These are phyloP conservation scores for Colletotrichum zoysiae DNA, from an alignment of 2,329 filamentous ascomycete species.

Conservation along the genomic window DNA sequence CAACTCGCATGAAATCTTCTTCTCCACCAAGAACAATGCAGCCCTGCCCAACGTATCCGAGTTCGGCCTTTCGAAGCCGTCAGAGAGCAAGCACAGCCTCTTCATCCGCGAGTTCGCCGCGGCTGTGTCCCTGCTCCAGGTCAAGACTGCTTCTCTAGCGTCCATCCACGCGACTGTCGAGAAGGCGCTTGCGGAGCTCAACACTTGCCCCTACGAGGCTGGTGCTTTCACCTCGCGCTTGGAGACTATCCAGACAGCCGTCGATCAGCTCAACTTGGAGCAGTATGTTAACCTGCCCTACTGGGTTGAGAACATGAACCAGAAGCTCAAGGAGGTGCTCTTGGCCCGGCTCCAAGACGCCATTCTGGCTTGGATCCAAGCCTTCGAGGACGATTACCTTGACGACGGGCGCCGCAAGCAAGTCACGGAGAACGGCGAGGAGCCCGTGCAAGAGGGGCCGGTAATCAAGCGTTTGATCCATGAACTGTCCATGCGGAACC, in stretches of 20 bases:
- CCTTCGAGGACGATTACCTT: slow-evolving; percentile 76
- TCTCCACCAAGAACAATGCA: slow-evolving; percentile 63
- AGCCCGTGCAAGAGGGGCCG: slow-evolving; percentile 66
- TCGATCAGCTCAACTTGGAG: slow-evolving; percentile 96
- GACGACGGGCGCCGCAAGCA: slow-evolving; percentile 67
- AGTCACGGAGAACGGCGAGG: slow-evolving; percentile 57
- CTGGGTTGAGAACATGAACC: slow-evolving; percentile 91
- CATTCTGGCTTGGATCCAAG: slow-evolving; percentile 86
- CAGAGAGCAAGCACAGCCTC: slow-evolving; percentile 93
- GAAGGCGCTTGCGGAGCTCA: slow-evolving; percentile 85
- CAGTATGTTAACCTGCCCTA: slow-evolving; percentile 93
- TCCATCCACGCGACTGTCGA: slow-evolving; percentile 85
- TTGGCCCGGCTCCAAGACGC: slow-evolving; percentile 86
- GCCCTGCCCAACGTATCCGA: slow-evolving; percentile 54
- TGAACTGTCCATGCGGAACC: slow-evolving; percentile 97
- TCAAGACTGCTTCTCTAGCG: slow-evolving; percentile 83
- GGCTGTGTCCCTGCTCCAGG: slow-evolving; percentile 88
- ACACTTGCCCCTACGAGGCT: slow-evolving; percentile 84
- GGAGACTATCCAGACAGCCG: slow-evolving; percentile 88
- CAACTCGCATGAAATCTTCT: slow-evolving; percentile 91
- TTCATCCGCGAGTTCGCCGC: slow-evolving; percentile 95
- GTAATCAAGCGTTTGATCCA: slow-evolving; percentile 81
- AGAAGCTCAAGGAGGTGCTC: slow-evolving; percentile 84
- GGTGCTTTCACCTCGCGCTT: slow-evolving; percentile 84
- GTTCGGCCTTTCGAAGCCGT: slow-evolving; percentile 63